Conservation (phyloP, 148 eudicot genomes). For the Cornus florida region DNA sequence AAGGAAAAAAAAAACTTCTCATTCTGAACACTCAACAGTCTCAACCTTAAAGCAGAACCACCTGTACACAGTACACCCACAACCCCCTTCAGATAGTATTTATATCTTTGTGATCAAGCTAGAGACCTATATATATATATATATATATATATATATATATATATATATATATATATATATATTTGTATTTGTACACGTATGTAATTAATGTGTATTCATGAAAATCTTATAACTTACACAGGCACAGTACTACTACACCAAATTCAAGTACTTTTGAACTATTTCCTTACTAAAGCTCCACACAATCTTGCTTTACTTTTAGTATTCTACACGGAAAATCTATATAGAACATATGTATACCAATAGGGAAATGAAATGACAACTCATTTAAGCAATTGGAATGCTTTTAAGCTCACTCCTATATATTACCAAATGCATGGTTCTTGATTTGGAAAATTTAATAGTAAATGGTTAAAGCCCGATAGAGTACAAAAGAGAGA, state of each 20-base stretch:
- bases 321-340: neutral
- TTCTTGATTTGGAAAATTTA: neutral
- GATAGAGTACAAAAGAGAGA: neutral
- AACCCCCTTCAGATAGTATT: neutral
- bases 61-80: too few species aligned
- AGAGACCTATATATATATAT: neutral
- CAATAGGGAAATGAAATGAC: too few species aligned
- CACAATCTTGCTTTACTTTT: neutral
- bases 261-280: neutral
- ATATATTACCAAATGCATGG: neutral
- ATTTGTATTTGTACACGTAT: too few species aligned
- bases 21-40: slow-evolving; percentile 22
- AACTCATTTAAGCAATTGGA: neutral
- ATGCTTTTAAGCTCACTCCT: neutral
- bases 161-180: too few species aligned
- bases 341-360: neutral
- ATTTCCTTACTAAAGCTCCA: neutral
- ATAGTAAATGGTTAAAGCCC: neutral
- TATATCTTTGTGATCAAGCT: neutral
- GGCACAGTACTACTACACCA: neutral
- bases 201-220: neutral
- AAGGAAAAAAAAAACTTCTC: neutral
- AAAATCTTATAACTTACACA: too few species aligned
- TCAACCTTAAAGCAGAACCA: neutral
- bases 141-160: too few species aligned